Base-by-base conservation (phyloP, 176 grass and related monocot species). In the Musa acuminata region DNA sequence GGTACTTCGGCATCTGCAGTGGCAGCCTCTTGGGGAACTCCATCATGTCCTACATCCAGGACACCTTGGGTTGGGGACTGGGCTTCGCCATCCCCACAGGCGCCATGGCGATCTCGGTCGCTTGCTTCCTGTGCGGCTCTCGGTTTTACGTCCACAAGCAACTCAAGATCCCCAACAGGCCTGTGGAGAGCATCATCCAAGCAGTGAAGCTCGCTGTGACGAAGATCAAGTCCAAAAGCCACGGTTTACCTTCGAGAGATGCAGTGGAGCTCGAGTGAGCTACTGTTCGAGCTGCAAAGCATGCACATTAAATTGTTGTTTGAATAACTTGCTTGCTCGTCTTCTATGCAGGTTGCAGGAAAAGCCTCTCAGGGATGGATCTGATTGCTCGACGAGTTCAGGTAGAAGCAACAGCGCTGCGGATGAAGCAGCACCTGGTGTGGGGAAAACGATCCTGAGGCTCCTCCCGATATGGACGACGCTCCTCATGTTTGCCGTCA, bases 1-100 rank as follows among this genome's bases (percentile, higher is more conserved):
- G 94, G 94, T 98, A 98, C 84, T 93, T 98, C 24, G 94, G 94
- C 77, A 83, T 98, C 27, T 98, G 94, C 59, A 89, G 74, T 13
- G 94, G 94, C 49, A 88, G 90, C 81, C 82, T 98, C 58, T 62
- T 98, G 75, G 94, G 94, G 2, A 98, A 98, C 77, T 87, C 87
- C 49, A 83, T 66, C 67, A 88, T 93, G 85, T 84, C 94, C 1
- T 93, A 98, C 52, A 77, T 93, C 49, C 94, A 98, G 62, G 94
- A 98, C 74, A 90, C 88, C 20, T 53, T 85, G 13, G 84, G 90
- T 25, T 98, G 94, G 94, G 90, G 72, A 0, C 64, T 93, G 75
- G 94, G 94, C 43, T 98, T 98, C 70, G 86, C 90, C 77, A 87
- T 98, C 16, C 94, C 94, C 21, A 73, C 53, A n/a, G 75, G 69